Evolutionary conservation across 2,329 filamentous ascomycete genomes (phyloP).

Genomic region (Clonostachys solani): DNA sequence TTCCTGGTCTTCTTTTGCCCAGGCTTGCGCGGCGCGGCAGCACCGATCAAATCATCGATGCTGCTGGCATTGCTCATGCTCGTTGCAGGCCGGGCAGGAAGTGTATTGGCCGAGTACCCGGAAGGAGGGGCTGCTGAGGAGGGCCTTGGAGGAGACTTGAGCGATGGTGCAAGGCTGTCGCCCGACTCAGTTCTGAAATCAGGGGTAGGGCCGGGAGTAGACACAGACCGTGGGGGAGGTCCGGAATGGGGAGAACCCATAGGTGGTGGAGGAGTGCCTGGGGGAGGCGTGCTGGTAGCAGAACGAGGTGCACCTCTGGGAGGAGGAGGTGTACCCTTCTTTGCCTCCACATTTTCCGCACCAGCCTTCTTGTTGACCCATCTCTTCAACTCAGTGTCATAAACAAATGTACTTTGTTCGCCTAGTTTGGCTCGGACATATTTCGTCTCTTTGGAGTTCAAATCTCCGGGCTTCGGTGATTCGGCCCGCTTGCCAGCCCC

Average conservation of each 20-base stretch:
- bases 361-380: slow-evolving; percentile 97
- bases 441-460: slow-evolving; percentile 42
- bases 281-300: slow-evolving; percentile 46
- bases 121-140: slow-evolving; percentile 55
- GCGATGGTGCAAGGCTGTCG: slow-evolving; percentile 25
- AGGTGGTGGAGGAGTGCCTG: slow-evolving; percentile 26
- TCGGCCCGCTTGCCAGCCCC: slow-evolving; percentile 57
- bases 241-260: slow-evolving; percentile 3
- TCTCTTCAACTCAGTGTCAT: slow-evolving; percentile 92
- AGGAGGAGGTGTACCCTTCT: slow-evolving; percentile 72
- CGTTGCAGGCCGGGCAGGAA: slow-evolving; percentile 56
- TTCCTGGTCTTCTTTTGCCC: slow-evolving; percentile 70
- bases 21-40: slow-evolving; percentile 64
- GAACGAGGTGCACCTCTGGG: slow-evolving; percentile 59
- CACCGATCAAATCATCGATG: slow-evolving; percentile 87
- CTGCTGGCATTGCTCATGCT: slow-evolving; percentile 89
- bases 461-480: slow-evolving; percentile 20
- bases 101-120: neutral
- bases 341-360: slow-evolving; percentile 53
- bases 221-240: slow-evolving; percentile 17
- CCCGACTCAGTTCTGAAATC: slow-evolving; percentile 24
- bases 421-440: slow-evolving; percentile 91
- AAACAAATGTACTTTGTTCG: slow-evolving; percentile 89
- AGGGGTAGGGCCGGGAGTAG: slow-evolving; percentile 21
- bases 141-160: slow-evolving; percentile 31